Percentiles rank a stretch among this genome's conserved stretches.
Evolutionary conservation across 1,139 yeast genomes (phyloP).

Genomic region (Geotrichum phurueaensis): DNA sequence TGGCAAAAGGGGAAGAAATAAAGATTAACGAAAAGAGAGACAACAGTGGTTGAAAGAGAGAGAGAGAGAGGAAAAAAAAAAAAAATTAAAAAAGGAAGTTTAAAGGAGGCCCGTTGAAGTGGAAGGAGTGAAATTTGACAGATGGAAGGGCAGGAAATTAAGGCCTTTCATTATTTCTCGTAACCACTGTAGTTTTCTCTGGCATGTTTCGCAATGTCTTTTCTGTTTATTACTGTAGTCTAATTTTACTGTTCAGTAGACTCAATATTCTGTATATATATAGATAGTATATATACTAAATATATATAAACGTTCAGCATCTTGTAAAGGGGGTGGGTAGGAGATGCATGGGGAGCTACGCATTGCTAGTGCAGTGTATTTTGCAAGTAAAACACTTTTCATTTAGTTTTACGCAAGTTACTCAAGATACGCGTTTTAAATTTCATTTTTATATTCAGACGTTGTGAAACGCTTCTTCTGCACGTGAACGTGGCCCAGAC

Average conservation of each 20-base stretch:
- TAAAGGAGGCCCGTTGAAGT: not conserved
- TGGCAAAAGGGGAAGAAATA: not conserved
- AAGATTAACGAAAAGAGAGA: not conserved
- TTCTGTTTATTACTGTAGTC: too few relatives aligned
- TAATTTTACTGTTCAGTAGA: too few relatives aligned
- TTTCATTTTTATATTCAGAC: too few relatives aligned
- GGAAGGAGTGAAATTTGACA: not conserved
- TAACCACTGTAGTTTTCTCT: too few relatives aligned
- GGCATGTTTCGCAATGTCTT: too few relatives aligned
- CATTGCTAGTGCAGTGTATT: not conserved
- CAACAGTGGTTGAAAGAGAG: not conserved
- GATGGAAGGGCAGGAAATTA: too few relatives aligned
- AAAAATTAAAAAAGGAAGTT: not conserved
- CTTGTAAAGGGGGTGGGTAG: too few relatives aligned
- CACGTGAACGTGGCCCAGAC: not conserved
- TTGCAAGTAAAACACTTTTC: not conserved
- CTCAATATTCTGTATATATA: too few relatives aligned
- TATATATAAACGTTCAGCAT: too few relatives aligned
- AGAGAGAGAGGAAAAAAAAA: not conserved
- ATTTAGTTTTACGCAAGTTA: not conserved
- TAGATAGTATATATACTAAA: too few relatives aligned
- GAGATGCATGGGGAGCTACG: not conserved
- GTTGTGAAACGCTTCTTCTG: not conserved
- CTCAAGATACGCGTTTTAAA: not conserved
- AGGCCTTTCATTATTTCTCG: too few relatives aligned